Evolutionary conservation across 306 rosid species (phyloP).

Genomic region (Acacia crassicarpa): DNA sequence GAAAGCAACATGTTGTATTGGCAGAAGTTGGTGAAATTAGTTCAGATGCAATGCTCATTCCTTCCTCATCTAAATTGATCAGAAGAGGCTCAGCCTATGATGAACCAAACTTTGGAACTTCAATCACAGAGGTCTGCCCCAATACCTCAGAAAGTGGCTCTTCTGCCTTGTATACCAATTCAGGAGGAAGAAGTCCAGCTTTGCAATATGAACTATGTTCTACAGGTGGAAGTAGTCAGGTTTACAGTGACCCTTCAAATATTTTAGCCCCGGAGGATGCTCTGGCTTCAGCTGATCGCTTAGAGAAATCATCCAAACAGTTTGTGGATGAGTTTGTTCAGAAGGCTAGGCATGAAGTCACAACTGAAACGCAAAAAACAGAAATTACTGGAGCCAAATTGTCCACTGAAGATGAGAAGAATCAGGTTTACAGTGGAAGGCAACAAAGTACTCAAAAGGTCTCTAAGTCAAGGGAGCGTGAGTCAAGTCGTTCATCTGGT

Average conservation of each 20-base stretch:
- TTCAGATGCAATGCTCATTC: slow-evolving; percentile 44
- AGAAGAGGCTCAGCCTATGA: slow-evolving; percentile 39
- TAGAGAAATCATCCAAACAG: slow-evolving; percentile 63
- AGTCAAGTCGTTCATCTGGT: slow-evolving; percentile 50
- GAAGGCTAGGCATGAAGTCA: slow-evolving; percentile 55
- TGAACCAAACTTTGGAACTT: slow-evolving; percentile 37
- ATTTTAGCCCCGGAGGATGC: slow-evolving; percentile 55
- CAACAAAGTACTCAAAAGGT: slow-evolving; percentile 39
- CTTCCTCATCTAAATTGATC: slow-evolving; percentile 59
- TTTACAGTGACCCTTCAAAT: slow-evolving; percentile 38
- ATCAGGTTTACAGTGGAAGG: slow-evolving; percentile 29
- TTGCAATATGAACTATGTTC: slow-evolving; percentile 40
- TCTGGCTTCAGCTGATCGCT: slow-evolving; percentile 65
- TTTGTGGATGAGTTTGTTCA: slow-evolving; percentile 65
- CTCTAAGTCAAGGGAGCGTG: slow-evolving; percentile 44
- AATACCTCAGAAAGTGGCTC: slow-evolving; percentile 57
- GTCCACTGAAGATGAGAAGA: slow-evolving; percentile 42
- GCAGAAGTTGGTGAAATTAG: slow-evolving; percentile 44
- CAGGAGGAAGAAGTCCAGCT: slow-evolving; percentile 42
- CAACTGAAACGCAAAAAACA: slow-evolving; percentile 48
- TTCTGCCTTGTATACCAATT: slow-evolving; percentile 40
- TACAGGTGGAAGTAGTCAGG: slow-evolving; percentile 38
- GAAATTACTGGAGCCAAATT: slow-evolving; percentile 37
- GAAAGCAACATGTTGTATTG: slow-evolving; percentile 35
- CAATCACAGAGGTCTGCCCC: slow-evolving; percentile 38